Base-by-base conservation (phyloP, 441 rosid species). In the Populus hybrid region DNA sequence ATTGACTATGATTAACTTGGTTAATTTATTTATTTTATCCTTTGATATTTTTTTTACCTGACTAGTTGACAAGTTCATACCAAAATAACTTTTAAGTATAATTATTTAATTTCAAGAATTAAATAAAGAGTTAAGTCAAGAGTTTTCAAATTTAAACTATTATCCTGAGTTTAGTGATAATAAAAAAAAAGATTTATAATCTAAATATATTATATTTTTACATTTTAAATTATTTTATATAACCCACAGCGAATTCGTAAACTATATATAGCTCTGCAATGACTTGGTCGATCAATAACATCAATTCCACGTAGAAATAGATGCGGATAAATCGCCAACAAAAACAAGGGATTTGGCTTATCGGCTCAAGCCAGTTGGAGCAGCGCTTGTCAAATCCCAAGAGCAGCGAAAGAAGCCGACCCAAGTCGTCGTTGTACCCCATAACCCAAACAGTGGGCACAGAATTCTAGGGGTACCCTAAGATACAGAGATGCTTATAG, bases 381-480 rank as follows among this genome's bases (percentile, higher is more conserved):
- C 11, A 18, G 5, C 11, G 10, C 9, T 28, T 42, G 5, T 16
- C 54, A 30, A 32, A 30, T 24, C 36, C 64, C 66, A 8, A 23
- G 11, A 30, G 6, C 1, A 34, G 64, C 12, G 5, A 23, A 18
- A 14, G 57, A 14, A 46, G 57, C 72, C 30, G 24, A 57, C 24
- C 57, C 30, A 8, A 64, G 8, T 8, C 10, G 50, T 32, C 7
- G 72, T 20, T 76, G 84, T 71, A 77, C 80, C 83, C 80, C 76
- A 40, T 12, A 20, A 78, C 24, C 70, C 73, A 14, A 74, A 66
- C 85, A 73, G 18, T 3, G 42, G 70, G 80, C 85, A 75, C 87
- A 76, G 82, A 84, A 84, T 16, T 78, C 73, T 36, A 84, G 76
- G 82, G 79, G 69, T 18, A 65, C 42, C 66, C 73, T 26, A 0